Evolutionary conservation across 768 basidiomycete genomes (phyloP).

Genomic region (Lactarius sanguifluus): DNA sequence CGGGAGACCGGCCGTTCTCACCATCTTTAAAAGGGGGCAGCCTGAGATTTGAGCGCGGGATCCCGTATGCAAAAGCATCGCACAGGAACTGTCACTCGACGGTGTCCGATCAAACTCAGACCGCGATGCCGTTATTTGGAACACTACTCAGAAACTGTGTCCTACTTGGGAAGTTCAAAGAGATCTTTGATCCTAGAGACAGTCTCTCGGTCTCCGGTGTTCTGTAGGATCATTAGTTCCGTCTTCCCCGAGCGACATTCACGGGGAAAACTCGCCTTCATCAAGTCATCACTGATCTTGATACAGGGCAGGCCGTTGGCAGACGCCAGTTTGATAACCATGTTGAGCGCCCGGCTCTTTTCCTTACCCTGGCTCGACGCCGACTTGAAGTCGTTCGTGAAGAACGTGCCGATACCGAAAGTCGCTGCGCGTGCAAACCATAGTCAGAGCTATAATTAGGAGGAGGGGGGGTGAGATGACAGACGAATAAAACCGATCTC

Average conservation of each 20-base stretch:
- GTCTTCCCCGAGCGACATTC: background rate
- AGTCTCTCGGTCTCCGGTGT: constrained; percentile 52
- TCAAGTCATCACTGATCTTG: constrained; percentile 91
- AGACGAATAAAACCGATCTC: constrained; percentile 69
- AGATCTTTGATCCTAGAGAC: constrained; percentile 52
- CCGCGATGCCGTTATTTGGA: constrained; percentile 2
- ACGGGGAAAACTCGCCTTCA: constrained; percentile 52
- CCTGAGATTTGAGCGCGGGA: background rate
- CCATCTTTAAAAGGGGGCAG: background rate
- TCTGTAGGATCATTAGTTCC: constrained; percentile 34
- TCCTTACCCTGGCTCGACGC: constrained; percentile 46
- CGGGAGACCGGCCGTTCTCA: background rate
- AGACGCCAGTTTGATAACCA: constrained; percentile 88
- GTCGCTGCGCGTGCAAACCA: constrained; percentile 49
- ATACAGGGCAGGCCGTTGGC: constrained; percentile 77
- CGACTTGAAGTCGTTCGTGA: constrained; percentile 83
- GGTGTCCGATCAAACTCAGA: constrained; percentile 7
- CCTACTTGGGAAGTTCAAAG: constrained; percentile 40
- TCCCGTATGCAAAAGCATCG: background rate
- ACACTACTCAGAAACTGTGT: background rate
- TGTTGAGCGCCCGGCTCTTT: constrained; percentile 83
- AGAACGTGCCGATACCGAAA: constrained; percentile 91
- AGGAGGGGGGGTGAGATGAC: constrained; percentile 23
- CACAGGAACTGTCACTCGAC: background rate
- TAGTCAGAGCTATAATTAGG: constrained; percentile 15